Percentiles rank a stretch among this genome's conserved stretches.
Conservation (phyloP, 495 filamentous ascomycete species). For the Neurospora cerealis region DNA sequence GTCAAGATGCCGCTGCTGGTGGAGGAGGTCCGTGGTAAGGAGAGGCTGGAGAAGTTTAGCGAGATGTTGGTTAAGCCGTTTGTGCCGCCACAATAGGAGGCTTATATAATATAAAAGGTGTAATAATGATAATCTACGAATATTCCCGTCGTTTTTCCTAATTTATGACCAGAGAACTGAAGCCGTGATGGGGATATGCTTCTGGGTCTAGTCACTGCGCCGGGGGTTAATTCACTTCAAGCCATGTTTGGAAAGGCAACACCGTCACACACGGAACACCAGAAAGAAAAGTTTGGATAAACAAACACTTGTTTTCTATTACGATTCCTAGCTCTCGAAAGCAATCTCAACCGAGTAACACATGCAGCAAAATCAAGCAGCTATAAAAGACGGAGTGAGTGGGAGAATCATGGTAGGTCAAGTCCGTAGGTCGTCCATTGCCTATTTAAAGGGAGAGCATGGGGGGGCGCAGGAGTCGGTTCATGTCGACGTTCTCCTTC, state of each 20-base stretch:
- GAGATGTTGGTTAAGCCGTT: conserved; percentile 86
- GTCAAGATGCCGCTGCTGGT: conserved; percentile 94
- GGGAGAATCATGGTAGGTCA: background rate
- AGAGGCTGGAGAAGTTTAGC: conserved; percentile 85
- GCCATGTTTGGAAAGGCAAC: background rate
- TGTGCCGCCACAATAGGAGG: conserved; percentile 52
- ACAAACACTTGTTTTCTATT: background rate
- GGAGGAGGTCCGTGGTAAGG: conserved; percentile 92
- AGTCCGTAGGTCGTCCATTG: background rate
- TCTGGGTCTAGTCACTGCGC: background rate
- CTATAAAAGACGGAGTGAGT: background rate
- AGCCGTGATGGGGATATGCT: background rate
- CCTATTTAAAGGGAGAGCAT: background rate
- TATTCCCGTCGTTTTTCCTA: background rate
- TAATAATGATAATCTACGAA: background rate
- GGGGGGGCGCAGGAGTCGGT: background rate
- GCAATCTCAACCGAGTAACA: background rate
- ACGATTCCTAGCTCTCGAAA: background rate
- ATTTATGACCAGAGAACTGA: background rate
- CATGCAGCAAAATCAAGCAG: background rate
- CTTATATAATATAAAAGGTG: background rate
- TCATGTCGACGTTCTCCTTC: background rate
- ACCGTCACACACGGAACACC: background rate
- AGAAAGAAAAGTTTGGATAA: background rate
- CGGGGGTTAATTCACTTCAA: background rate